Conservation (phyloP, 176 grass and related monocot genomes). For the Thalia dealbata region DNA sequence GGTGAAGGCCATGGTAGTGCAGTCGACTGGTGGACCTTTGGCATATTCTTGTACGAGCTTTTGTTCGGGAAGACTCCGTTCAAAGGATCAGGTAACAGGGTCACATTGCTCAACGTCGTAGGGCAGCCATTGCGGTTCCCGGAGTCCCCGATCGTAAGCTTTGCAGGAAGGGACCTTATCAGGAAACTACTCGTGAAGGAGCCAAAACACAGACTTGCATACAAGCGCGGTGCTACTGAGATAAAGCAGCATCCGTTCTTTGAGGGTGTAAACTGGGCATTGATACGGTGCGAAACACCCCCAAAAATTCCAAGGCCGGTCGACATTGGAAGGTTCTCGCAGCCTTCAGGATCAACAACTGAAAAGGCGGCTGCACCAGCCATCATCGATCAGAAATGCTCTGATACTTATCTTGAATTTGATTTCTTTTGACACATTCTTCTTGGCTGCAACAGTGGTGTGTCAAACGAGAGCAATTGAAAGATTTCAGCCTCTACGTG, state of each 20-base stretch:
- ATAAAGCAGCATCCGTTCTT: constrained; percentile 1
- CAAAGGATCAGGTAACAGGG: constrained; percentile 71
- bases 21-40: constrained; percentile 95
- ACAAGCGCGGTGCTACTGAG: not conserved
- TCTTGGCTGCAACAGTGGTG: not conserved
- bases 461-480: no score
- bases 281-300: not conserved
- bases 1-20: constrained; percentile 89
- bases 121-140: constrained; percentile 65
- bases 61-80: constrained; percentile 91
- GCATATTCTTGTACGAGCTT: constrained; percentile 86
- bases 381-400: not conserved
- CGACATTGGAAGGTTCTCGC: not conserved
- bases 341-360: not conserved
- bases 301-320: not conserved
- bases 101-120: constrained; percentile 74
- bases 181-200: constrained; percentile 27
- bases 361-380: not conserved
- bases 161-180: constrained; percentile 63
- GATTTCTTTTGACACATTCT: not conserved
- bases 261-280: not conserved
- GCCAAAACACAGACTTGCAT: not conserved
- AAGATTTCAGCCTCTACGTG: no score
- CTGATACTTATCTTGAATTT: not conserved
- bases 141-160: constrained; percentile 62